phyloP scores from a whole-genome alignment of 176 grass and related monocot species.

The Zoysia japonica region DNA sequence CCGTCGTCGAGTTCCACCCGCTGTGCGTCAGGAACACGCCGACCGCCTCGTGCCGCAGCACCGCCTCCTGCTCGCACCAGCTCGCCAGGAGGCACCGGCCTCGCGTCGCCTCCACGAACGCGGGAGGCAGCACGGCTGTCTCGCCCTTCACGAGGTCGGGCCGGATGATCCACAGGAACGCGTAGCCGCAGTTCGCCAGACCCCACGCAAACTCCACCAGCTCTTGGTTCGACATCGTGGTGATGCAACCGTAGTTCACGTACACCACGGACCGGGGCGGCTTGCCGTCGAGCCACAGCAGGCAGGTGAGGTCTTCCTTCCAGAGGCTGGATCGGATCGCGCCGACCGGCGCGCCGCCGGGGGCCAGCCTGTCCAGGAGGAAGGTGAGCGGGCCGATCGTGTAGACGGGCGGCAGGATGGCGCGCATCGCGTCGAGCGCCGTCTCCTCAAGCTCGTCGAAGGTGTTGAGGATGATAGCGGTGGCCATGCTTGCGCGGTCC shows the following conservation, averaged over 20 bases:
- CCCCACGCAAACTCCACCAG: too few species aligned
- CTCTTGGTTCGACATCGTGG: too few species aligned
- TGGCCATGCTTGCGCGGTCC: too few species aligned
- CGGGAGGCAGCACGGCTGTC: background rate
- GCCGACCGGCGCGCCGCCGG: background rate
- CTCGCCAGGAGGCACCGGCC: constrained; percentile 22
- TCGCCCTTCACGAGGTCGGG: too few species aligned
- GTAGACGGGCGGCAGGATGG: constrained; percentile 22
- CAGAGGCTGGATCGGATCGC: constrained; percentile 21
- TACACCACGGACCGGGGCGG: too few species aligned
- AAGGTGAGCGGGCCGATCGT: constrained; percentile 27
- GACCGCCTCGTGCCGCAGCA: constrained; percentile 34
- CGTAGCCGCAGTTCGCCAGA: too few species aligned
- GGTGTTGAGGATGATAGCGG: too few species aligned
- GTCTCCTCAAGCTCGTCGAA: too few species aligned
- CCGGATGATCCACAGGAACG: too few species aligned
- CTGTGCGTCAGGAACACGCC: constrained; percentile 58
- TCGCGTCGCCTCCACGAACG: constrained; percentile 25
- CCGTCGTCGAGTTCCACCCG: constrained; percentile 75
- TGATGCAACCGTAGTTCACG: too few species aligned
- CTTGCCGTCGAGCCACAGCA: background rate
- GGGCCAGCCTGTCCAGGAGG: background rate
- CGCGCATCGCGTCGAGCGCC: background rate
- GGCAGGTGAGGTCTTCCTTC: constrained; percentile 27
- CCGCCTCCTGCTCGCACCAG: constrained; percentile 39